A percentile compares a stretch with the other conserved stretches of the same genome.
These are phyloP conservation scores for Waitea zeae DNA, from an alignment of 1,284 basidiomycete species.

Conservation along the genomic window DNA sequence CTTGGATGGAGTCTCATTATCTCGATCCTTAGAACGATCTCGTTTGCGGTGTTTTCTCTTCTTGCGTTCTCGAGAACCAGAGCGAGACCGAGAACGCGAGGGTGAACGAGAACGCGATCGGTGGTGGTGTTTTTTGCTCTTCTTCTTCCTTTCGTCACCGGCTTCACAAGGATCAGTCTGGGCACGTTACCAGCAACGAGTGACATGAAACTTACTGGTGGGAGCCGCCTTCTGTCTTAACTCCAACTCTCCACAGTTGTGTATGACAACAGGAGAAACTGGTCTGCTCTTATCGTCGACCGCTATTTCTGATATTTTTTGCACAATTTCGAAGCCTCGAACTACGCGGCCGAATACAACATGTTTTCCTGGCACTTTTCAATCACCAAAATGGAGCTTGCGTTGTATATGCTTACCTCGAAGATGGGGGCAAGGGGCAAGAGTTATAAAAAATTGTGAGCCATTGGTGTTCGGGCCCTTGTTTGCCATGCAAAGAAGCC, in stretches of 20 bases:
- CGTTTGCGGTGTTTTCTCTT: conserved; percentile 5
- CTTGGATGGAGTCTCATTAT: conserved; percentile 1
- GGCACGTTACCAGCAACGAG: background rate
- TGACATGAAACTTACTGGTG: background rate
- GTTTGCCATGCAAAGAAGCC: conserved; percentile 73
- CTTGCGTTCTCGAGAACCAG: conserved; percentile 5
- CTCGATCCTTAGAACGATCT: conserved; percentile 3
- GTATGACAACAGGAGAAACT: conserved; percentile 49
- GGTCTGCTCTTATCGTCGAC: conserved; percentile 62
- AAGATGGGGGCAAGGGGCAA: conserved; percentile 54
- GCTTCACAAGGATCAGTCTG: background rate
- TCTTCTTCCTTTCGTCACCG: conserved; percentile 8
- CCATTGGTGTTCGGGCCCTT: conserved; percentile 67
- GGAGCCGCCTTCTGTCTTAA: conserved; percentile 24
- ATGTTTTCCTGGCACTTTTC: conserved; percentile 49
- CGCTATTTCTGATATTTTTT: conserved; percentile 34
- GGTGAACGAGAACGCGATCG: conserved; percentile 15
- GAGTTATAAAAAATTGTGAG: conserved; percentile 74
- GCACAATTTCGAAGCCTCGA: conserved; percentile 40
- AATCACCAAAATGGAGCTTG: background rate
- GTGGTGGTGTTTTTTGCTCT: conserved; percentile 15
- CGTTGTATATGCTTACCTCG: conserved; percentile 29
- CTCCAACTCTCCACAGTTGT: conserved; percentile 76
- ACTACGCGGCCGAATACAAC: conserved; percentile 61
- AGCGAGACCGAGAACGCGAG: conserved; percentile 10